A percentile compares a stretch with the other conserved stretches of the same genome.
These are phyloP conservation scores for Naganishia sp. DNA, from an alignment of 1,284 basidiomycete species.

Conservation along the genomic window DNA sequence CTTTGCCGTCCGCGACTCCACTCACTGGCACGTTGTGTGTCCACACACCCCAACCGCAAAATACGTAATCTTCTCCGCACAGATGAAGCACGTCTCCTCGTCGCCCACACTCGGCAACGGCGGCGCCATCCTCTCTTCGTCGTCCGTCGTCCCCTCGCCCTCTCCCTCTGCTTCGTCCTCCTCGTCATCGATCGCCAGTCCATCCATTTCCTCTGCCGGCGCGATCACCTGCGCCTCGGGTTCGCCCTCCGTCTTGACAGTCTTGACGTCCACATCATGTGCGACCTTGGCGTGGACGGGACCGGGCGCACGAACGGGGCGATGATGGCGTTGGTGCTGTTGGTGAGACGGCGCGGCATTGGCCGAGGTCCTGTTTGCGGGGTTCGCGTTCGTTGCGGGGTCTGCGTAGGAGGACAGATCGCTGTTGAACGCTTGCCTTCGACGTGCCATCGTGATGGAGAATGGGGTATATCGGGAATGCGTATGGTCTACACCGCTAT, in stretches of 20 bases:
- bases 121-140: conserved; percentile 4
- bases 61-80: conserved; percentile 90
- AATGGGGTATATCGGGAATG: not conserved
- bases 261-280: conserved; percentile 18
- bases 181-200: not conserved
- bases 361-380: conserved; percentile 4
- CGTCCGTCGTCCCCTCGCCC: not conserved
- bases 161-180: conserved; percentile 6
- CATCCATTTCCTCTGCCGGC: not conserved
- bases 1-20: not conserved
- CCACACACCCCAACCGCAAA: conserved; percentile 87
- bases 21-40: conserved; percentile 61
- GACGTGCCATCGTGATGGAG: conserved; percentile 14
- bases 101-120: conserved; percentile 40
- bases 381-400: conserved; percentile 16
- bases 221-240: conserved; percentile 16
- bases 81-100: conserved; percentile 80
- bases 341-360: conserved; percentile 9
- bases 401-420: conserved; percentile 21
- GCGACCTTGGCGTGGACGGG: conserved; percentile 15
- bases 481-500: too few relatives aligned
- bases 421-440: conserved; percentile 31
- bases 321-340: not conserved
- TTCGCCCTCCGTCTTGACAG: not conserved
- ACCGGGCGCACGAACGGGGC: conserved; percentile 1